phyloP scores from a whole-genome alignment of 176 grass and related monocot genomes.

The Zea luxurians region DNA sequence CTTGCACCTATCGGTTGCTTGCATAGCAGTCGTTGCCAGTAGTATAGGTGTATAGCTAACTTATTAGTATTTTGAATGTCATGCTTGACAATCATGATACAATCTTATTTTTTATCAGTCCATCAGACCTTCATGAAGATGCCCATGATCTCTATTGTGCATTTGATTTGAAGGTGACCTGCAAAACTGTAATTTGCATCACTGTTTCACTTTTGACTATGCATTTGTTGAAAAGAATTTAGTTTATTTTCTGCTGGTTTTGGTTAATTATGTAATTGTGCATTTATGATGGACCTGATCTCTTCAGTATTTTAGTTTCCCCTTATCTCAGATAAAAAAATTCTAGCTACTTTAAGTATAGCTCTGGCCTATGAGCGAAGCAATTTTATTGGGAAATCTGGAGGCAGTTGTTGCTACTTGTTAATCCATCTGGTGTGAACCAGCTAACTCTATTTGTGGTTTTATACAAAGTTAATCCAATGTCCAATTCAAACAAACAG shows the following conservation, averaged over 20 bases:
- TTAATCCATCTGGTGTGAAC: background rate
- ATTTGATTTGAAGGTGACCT: background rate
- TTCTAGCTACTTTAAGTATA: background rate
- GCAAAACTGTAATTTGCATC: background rate
- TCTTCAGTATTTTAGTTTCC: background rate
- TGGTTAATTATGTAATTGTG: background rate
- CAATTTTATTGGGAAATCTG: background rate
- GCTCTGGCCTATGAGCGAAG: background rate
- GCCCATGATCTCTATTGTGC: background rate
- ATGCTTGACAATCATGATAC: conserved; percentile 4
- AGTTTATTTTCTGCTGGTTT: background rate
- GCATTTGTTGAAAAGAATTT: background rate
- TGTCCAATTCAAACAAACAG: no score
- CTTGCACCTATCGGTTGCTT: no score
- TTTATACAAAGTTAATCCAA: no score
- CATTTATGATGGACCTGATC: background rate
- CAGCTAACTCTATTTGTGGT: no score
- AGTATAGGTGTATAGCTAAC: background rate
- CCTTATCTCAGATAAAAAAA: background rate
- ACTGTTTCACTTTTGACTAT: background rate
- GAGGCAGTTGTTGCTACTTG: background rate
- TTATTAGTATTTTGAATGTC: background rate
- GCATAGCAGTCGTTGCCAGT: no score
- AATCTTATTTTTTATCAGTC: background rate
- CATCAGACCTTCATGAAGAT: background rate